Evolutionary conservation across 345 rosid genomes (phyloP).

Genomic region (Lepidium didymum): DNA sequence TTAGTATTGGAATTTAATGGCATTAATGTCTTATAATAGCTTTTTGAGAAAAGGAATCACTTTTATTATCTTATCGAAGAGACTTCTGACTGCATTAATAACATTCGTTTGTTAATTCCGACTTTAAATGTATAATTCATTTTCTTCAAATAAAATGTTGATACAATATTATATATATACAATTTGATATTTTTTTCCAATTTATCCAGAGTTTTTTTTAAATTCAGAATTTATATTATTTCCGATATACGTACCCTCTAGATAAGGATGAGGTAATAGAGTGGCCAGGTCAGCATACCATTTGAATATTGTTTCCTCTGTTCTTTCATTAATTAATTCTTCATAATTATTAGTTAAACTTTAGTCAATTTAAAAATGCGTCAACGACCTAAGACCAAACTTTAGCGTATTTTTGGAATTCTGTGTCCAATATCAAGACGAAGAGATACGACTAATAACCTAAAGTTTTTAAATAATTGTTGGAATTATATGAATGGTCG

Average conservation of each 20-base stretch:
- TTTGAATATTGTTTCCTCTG: not conserved
- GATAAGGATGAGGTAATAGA: slow-evolving; percentile 4
- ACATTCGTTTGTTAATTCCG: not conserved
- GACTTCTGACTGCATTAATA: not conserved
- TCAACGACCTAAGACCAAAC: not conserved
- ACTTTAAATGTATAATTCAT: not conserved
- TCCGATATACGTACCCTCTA: not conserved
- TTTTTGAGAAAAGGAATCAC: not conserved
- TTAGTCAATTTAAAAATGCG: not conserved
- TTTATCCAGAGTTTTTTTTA: too few species aligned
- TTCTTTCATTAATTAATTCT: not conserved
- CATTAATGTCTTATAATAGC: not conserved
- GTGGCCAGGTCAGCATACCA: slow-evolving; percentile 22
- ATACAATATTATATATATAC: too few species aligned
- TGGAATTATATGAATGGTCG: slow-evolving; percentile 1
- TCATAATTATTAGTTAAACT: not conserved
- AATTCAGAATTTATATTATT: too few species aligned
- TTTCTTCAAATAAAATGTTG: too few species aligned
- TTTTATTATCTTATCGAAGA: not conserved
- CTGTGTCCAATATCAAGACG: not conserved
- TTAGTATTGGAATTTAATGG: not conserved
- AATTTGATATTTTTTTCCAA: too few species aligned
- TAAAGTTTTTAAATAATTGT: not conserved
- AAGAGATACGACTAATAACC: not conserved
- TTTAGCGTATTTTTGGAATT: not conserved